Percentiles rank a stretch among this genome's conserved stretches.
Conservation (phyloP, 805 yeast genomes). For the Teunomyces tritomae region DNA sequence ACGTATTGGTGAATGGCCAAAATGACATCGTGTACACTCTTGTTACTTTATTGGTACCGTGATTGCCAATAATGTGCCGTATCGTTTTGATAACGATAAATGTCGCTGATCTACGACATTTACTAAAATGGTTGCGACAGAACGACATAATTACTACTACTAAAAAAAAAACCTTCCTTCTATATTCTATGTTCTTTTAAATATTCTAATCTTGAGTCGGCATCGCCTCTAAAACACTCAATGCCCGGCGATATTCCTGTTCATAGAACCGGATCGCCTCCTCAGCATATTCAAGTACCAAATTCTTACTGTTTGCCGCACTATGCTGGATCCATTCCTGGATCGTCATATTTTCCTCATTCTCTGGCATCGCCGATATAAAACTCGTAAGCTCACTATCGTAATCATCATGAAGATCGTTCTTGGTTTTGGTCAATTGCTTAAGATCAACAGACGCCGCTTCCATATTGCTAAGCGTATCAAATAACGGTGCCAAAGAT, state of each 20-base stretch:
- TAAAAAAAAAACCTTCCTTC: background rate
- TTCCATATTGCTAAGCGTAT: slow-evolving; percentile 26
- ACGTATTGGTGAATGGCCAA: slow-evolving; percentile 44
- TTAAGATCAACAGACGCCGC: slow-evolving; percentile 34
- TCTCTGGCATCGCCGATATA: slow-evolving; percentile 65
- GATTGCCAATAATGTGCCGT: slow-evolving; percentile 4
- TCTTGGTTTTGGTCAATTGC: slow-evolving; percentile 31
- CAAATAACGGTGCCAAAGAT: slow-evolving; percentile 11
- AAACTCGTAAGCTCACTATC: slow-evolving; percentile 66
- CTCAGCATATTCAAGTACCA: slow-evolving; percentile 46
- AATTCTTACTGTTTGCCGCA: slow-evolving; percentile 52
- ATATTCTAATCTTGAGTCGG: slow-evolving; percentile 20
- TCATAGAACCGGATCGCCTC: slow-evolving; percentile 48
- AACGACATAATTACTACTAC: background rate
- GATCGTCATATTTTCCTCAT: slow-evolving; percentile 67
- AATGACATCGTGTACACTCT: slow-evolving; percentile 32
- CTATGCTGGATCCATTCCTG: slow-evolving; percentile 62
- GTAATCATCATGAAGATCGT: slow-evolving; percentile 54
- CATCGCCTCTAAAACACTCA: slow-evolving; percentile 37
- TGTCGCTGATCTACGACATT: slow-evolving; percentile 1
- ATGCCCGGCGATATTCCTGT: slow-evolving; percentile 49
- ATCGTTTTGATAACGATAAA: background rate
- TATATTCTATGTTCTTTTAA: too few species aligned
- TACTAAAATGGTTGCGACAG: background rate
- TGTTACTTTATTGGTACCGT: background rate